Evolutionary conservation across 306 rosid genomes (phyloP).

Genomic region (Cucurbita ficifolia): DNA sequence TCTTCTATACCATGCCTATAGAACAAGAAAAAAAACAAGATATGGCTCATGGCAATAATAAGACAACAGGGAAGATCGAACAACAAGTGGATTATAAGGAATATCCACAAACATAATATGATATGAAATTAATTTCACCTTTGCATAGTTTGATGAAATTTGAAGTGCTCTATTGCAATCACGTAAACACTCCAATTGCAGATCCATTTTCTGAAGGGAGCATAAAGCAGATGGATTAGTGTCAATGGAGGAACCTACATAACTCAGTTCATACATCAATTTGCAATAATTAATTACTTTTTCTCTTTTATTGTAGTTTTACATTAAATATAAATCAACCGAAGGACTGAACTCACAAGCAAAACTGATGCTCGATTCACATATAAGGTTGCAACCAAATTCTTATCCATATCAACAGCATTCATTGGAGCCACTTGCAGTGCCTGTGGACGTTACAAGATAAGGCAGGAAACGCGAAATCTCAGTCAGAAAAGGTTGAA

Average conservation of each 20-base stretch:
- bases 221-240: not conserved
- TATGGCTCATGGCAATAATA: conserved; percentile 3
- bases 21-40: not conserved
- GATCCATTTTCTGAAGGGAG: conserved; percentile 36
- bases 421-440: conserved; percentile 55
- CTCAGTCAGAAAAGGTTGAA: not conserved
- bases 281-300: not conserved
- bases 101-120: not conserved
- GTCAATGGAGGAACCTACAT: conserved; percentile 1
- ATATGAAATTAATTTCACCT: conserved; percentile 28
- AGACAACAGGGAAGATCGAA: not conserved
- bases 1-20: conserved; percentile 84
- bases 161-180: conserved; percentile 71
- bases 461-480: not conserved
- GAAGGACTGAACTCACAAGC: conserved; percentile 33
- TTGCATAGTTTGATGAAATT: conserved; percentile 51
- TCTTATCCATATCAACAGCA: conserved; percentile 31
- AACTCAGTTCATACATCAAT: not conserved
- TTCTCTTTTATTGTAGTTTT: not conserved
- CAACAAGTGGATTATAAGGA: not conserved
- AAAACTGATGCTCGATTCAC: conserved; percentile 70
- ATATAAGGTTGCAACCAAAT: conserved; percentile 51
- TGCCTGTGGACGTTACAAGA: conserved; percentile 36
- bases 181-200: conserved; percentile 40
- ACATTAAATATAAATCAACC: not conserved